Conservation (phyloP, 306 rosid species). For the Trifolium dubium region DNA sequence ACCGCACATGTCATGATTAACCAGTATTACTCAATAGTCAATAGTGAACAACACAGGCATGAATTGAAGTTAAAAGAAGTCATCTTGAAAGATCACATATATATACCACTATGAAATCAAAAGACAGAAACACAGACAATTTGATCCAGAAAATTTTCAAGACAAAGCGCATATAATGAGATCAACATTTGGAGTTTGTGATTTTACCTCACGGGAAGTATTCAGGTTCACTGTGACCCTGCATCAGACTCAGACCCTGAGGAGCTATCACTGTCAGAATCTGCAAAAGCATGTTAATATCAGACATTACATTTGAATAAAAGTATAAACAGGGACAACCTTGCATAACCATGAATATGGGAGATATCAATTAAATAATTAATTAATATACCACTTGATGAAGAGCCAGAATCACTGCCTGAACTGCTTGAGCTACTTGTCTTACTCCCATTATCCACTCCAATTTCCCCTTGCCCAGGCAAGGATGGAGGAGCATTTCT, state of each 20-base stretch:
- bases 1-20: constrained; percentile 3
- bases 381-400: constrained; percentile 82
- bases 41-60: constrained; percentile 2
- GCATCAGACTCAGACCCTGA: constrained; percentile 92
- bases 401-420: constrained; percentile 93
- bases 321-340: constrained; percentile 20
- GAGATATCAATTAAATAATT: neutral
- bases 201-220: constrained; percentile 55
- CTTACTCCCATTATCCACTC: constrained; percentile 74
- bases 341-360: neutral
- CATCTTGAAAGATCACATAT: neutral
- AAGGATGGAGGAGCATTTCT: constrained; percentile 53
- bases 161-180: constrained; percentile 4
- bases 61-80: constrained; percentile 10
- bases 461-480: constrained; percentile 66
- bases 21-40: constrained; percentile 10
- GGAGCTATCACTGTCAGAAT: constrained; percentile 92
- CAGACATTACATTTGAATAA: constrained; percentile 22
- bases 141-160: neutral
- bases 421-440: constrained; percentile 97
- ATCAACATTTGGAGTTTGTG: constrained; percentile 1
- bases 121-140: constrained; percentile 6
- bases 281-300: constrained; percentile 53
- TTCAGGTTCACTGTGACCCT: constrained; percentile 68
- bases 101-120: neutral